A percentile compares a stretch with the other conserved stretches of the same genome.
Conservation (phyloP, 2,329 filamentous ascomycete genomes). For the Hysterium pulicare region DNA sequence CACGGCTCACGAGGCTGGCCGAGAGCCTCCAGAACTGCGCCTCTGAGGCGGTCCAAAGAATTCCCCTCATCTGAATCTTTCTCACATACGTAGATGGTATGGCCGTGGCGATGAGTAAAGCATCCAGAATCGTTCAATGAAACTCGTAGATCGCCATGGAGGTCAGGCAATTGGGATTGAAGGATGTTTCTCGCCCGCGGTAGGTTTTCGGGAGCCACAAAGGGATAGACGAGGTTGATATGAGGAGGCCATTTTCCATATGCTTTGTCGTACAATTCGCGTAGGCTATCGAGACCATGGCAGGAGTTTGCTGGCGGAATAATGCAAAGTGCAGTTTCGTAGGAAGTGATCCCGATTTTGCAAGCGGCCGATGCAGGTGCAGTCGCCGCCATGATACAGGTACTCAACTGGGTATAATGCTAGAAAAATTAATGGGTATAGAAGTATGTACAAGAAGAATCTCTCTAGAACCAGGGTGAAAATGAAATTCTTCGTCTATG, state of each 20-base stretch:
- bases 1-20: constrained; percentile 14
- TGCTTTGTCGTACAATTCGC: constrained; percentile 61
- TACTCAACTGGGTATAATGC: too few relatives aligned
- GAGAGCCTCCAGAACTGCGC: constrained; percentile 19
- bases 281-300: constrained; percentile 51
- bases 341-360: constrained; percentile 34
- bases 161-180: constrained; percentile 28
- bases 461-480: too few relatives aligned
- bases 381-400: constrained; percentile 2
- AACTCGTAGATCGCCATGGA: constrained; percentile 8
- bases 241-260: constrained; percentile 64
- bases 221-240: constrained; percentile 65
- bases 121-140: constrained; percentile 42
- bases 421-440: too few relatives aligned
- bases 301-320: constrained; percentile 53
- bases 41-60: constrained; percentile 16
- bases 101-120: constrained; percentile 51
- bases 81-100: constrained; percentile 39
- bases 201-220: constrained; percentile 52
- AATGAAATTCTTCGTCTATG: too few relatives aligned
- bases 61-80: constrained; percentile 2
- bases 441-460: too few relatives aligned
- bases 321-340: constrained; percentile 61
- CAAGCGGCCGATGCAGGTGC: neutral
- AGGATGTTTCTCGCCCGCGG: constrained; percentile 42